These are phyloP conservation scores for Trichoderma gracile DNA, from an alignment of 2,329 filamentous ascomycete genomes.

Conservation along the genomic window DNA sequence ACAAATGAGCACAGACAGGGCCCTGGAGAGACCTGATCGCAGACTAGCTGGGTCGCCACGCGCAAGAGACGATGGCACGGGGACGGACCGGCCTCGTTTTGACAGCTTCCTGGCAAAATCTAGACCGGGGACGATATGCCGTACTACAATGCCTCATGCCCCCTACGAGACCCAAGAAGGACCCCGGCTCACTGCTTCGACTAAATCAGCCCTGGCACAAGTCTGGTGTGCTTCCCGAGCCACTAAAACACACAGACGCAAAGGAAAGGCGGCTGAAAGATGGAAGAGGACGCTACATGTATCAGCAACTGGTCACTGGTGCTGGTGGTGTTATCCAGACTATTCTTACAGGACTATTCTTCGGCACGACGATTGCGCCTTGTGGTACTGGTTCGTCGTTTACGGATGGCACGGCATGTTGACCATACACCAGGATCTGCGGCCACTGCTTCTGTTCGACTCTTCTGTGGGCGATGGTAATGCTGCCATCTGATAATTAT, in stretches of 20 bases:
- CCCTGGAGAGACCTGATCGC: not conserved
- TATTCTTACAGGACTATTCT: too few relatives aligned
- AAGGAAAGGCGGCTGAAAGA: not conserved
- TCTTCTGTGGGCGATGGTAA: not conserved
- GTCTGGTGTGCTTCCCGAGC: not conserved
- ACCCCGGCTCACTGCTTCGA: not conserved
- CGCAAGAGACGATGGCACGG: conserved; percentile 10
- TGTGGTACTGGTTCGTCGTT: too few relatives aligned
- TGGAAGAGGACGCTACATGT: not conserved
- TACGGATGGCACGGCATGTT: too few relatives aligned
- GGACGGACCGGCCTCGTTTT: conserved; percentile 10
- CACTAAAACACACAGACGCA: conserved; percentile 6
- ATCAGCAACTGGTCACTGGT: not conserved
- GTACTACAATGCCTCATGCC: not conserved
- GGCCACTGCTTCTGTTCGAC: too few relatives aligned
- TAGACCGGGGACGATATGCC: too few relatives aligned
- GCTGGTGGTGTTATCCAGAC: too few relatives aligned
- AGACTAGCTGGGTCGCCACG: conserved; percentile 16
- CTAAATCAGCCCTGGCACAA: not conserved
- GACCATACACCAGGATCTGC: too few relatives aligned
- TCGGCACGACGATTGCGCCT: too few relatives aligned
- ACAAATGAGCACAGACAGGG: not conserved
- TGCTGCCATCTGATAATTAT: conserved; percentile 6
- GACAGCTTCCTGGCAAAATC: conserved; percentile 8
- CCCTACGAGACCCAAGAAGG: not conserved